Base-by-base conservation (phyloP, 192 early-diverging fungal species). In the Coemansia aciculifera region DNA sequence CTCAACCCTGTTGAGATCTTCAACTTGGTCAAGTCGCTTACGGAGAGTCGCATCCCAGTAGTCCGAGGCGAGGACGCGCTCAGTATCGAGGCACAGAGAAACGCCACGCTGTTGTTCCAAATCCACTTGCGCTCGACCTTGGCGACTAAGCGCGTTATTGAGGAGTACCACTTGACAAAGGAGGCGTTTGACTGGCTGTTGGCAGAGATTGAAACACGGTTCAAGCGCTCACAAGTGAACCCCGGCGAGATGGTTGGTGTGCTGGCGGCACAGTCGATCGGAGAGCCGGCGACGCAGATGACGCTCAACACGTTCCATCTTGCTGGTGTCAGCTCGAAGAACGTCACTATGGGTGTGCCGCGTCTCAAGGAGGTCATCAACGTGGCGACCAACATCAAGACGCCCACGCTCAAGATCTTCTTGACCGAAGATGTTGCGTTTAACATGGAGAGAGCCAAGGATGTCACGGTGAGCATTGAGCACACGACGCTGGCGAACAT, bases 221-320 rank as follows among this genome's bases (percentile, higher is more conserved):
- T 98, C 79, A 90, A 91, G 76, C 91, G 90, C 59, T 87, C 96
- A 29, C 86, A 95, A 62, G 95, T 97, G 34, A 90, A 93, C 65
- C 92, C 95, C 1, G 94, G 96, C 42, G 97, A 99, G 85, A 98
- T 98, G 95, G 95, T 99, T 15, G 97, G 97, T 38, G 94, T 93
- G 13, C 85, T 99, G 66, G 96, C 97, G 24, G 97, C 97, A 15
- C 97, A 99, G 80, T 97, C 95, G 23, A 98, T 99, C 82, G 97
- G 97, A 79, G 97, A 99, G 81, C 97, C 97, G 36, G 95, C 96
- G 3, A 99, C 97, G 46, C 97, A 99, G 76, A 99, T 99, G 97
- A 99, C 97, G 37, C 81, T 99, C 56, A 99, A 99, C 73, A 99
- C 97, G 48, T 99, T 99, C 93, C 97, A 99, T 88, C 92, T 92